These are phyloP conservation scores for Geranium incanum DNA, from an alignment of 441 rosid genomes.

Conservation along the genomic window DNA sequence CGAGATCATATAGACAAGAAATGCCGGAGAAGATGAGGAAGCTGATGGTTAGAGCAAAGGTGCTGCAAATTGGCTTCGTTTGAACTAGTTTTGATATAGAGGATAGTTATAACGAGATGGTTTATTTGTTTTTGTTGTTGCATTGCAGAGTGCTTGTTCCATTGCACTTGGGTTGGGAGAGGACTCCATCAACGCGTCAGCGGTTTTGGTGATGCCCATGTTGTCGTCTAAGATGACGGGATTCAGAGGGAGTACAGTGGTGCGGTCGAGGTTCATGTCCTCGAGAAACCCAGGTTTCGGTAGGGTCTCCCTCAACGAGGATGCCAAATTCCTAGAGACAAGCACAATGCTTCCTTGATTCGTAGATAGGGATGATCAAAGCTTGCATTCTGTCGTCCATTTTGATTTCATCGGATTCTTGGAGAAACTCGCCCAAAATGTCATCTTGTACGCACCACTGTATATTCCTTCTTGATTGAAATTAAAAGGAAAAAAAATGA, in stretches of 20 bases:
- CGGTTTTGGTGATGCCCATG: slow-evolving; percentile 93
- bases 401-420: background rate
- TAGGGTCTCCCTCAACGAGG: slow-evolving; percentile 47
- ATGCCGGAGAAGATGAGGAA: slow-evolving; percentile 43
- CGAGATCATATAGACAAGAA: slow-evolving; percentile 52
- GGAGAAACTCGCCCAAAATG: background rate
- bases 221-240: slow-evolving; percentile 87
- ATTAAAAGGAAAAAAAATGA: background rate
- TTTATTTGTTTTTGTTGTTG: background rate
- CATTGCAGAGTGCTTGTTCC: slow-evolving; percentile 61
- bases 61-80: slow-evolving; percentile 21
- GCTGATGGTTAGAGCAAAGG: slow-evolving; percentile 71
- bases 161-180: slow-evolving; percentile 70
- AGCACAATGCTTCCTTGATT: slow-evolving; percentile 31
- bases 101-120: background rate
- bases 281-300: slow-evolving; percentile 66
- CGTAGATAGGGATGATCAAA: slow-evolving; percentile 18
- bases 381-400: background rate
- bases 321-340: slow-evolving; percentile 34
- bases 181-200: slow-evolving; percentile 88
- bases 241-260: slow-evolving; percentile 63
- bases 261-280: slow-evolving; percentile 57
- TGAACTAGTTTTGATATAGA: background rate
- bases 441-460: background rate
- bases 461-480: background rate